Conservation (phyloP, 78 protist genomes). For the Isochrysis galbana region DNA sequence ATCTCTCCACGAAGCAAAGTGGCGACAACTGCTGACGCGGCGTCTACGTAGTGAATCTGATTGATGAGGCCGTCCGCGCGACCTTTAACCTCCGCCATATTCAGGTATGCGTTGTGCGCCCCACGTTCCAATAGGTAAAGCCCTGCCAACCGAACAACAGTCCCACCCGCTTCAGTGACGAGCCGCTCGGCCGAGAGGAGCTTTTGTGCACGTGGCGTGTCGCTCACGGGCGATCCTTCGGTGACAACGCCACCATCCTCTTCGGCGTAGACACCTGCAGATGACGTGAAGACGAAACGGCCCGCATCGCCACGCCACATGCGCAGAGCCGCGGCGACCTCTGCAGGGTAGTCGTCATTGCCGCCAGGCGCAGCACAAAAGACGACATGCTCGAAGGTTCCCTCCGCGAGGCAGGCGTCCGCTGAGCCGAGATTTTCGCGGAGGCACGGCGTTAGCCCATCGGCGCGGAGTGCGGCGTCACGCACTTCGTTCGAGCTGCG, state of each 20-base stretch:
- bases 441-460: not conserved
- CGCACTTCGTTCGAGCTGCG: not conserved
- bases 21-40: not conserved
- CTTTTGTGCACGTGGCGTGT: not conserved
- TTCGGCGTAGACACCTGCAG: not conserved
- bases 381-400: not conserved
- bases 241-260: not conserved
- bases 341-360: not conserved
- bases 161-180: not conserved
- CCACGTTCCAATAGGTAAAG: not conserved
- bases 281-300: conserved; percentile 15
- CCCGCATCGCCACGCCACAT: not conserved
- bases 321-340: not conserved
- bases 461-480: not conserved
- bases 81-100: not conserved
- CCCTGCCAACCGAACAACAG: not conserved
- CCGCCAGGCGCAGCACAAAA: not conserved
- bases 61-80: conserved; percentile 1
- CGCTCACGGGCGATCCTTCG: not conserved
- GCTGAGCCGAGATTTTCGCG: not conserved
- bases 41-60: not conserved
- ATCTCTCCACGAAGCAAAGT: not conserved
- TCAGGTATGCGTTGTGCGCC: not conserved
- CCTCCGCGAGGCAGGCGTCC: not conserved
- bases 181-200: not conserved